phyloP scores from a whole-genome alignment of 768 basidiomycete genomes.

The Russula compacta region DNA sequence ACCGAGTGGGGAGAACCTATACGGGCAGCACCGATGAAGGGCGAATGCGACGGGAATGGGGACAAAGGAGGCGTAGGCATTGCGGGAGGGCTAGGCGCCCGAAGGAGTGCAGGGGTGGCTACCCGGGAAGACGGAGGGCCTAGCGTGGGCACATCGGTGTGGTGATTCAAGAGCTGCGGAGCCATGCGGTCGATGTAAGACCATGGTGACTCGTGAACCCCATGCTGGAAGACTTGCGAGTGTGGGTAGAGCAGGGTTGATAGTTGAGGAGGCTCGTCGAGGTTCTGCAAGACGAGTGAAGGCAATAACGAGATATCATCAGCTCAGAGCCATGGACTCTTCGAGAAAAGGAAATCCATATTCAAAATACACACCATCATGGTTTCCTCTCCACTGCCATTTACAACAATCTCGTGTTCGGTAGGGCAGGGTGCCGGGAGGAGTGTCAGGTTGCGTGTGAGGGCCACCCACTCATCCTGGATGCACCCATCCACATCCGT shows the following conservation, averaged over 20 bases:
- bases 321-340: constrained; percentile 1
- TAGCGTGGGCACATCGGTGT: neutral
- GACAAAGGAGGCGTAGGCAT: constrained; percentile 6
- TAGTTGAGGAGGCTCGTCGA: constrained; percentile 4
- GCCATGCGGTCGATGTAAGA: constrained; percentile 24
- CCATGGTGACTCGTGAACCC: constrained; percentile 6
- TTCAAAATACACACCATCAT: constrained; percentile 32
- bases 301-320: neutral
- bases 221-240: constrained; percentile 5
- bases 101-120: neutral
- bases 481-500: neutral
- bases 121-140: neutral
- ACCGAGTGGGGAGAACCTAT: constrained; percentile 8
- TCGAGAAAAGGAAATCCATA: neutral
- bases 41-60: constrained; percentile 1
- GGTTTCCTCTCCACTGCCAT: constrained; percentile 29
- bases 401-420: neutral
- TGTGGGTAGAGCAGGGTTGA: constrained; percentile 13
- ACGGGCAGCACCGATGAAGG: constrained; percentile 17
- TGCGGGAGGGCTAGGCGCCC: neutral
- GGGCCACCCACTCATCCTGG: constrained; percentile 57
- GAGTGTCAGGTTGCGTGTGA: constrained; percentile 59
- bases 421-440: neutral
- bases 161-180: constrained; percentile 18
- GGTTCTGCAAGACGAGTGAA: constrained; percentile 12